Evolutionary conservation across 1,284 basidiomycete genomes (phyloP).

Genomic region (Pseudozyma sp.): DNA sequence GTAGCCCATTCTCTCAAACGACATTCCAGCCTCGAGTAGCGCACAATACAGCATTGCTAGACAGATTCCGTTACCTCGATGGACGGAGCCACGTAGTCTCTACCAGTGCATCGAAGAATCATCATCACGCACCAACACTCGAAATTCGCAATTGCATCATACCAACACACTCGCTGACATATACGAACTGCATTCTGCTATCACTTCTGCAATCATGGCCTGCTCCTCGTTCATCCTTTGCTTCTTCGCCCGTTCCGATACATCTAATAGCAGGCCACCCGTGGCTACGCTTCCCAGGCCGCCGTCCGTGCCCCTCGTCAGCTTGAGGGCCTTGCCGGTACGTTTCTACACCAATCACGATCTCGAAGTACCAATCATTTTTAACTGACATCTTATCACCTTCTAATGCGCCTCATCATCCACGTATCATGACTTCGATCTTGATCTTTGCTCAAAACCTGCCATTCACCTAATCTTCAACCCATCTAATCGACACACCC

Average conservation of each 20-base stretch:
- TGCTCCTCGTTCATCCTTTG: background rate
- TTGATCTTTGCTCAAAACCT: background rate
- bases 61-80: no score
- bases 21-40: background rate
- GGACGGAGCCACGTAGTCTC: background rate
- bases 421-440: background rate
- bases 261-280: slow-evolving; percentile 51
- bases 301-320: slow-evolving; percentile 58
- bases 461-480: background rate
- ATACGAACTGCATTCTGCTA: background rate
- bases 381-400: no score
- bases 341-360: slow-evolving; percentile 7
- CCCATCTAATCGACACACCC: background rate
- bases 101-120: background rate
- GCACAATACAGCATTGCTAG: background rate
- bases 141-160: background rate
- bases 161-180: background rate
- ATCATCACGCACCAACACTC: background rate
- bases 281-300: slow-evolving; percentile 67
- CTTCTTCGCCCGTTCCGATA: background rate
- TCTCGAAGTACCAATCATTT: no score
- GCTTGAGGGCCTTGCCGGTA: slow-evolving; percentile 65
- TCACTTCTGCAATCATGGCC: background rate
- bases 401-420: no score
- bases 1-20: background rate